Evolutionary conservation across 2,329 filamentous ascomycete genomes (phyloP), one percentile per base, ranked within the genome.

Genomic region (Colletotrichum abscissum): DNA sequence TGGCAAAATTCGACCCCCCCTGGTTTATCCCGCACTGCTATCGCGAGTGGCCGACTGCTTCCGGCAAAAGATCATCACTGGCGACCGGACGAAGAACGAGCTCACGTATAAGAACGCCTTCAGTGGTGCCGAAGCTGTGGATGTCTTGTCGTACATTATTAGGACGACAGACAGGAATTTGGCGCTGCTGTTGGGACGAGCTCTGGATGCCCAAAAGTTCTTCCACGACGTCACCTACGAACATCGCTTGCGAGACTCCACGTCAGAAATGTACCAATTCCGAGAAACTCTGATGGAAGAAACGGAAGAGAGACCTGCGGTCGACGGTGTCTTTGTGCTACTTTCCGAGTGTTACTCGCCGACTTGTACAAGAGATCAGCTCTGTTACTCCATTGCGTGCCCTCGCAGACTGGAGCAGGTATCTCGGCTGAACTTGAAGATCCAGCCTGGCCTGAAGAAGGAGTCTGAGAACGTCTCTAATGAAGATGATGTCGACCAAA

Each of bases 211-310:
- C 28, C 97, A 99, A 81, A 98, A 98, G 82, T 98, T 98, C 85
- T 99, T 99, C 81, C 97, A 99, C 85, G 97, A 99, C 87, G 97
- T 98, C 63, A 98, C 96, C 0, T 99, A 99, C 83, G 96, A 98
- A 78, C 97, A 99, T 83, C 91, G 97, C 60, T 86, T 99, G 78
- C 93, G 97, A 83, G 97, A 99, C 83, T 97, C 96, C n/a, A 91
- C 92, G 54, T 93, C 92, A 64, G 97, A 99, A 83, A 94, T 99
- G 82, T 99, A 98, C 82, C 96, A 98, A 81, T 99, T 99, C 84
- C 92, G 94, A 77, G 96, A 98, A 84, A 97, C 93, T 3, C 88
- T 98, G 82, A 93, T 95, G 84, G 96, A 98, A 66, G 92, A 94
- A 78, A 85, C 86, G n/a, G 93, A 95, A 77, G 90, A 94, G 67